Percentiles rank a stretch among this genome's conserved stretches.
Conservation (phyloP, 495 filamentous ascomycete species). For the Neurospora terricola region DNA sequence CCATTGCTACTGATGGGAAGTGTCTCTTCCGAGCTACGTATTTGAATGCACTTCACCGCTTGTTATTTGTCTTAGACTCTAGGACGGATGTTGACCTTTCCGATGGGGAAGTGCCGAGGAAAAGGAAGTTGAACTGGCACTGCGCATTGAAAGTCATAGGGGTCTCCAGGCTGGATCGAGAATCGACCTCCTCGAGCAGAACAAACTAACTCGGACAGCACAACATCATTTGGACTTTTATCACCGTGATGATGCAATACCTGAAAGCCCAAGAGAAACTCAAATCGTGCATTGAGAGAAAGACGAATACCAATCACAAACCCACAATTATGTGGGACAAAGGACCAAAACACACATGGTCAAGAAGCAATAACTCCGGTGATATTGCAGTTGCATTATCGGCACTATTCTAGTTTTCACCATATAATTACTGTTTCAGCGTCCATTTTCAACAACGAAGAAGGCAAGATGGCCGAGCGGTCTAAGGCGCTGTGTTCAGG, state of each 20-base stretch:
- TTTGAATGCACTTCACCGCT: neutral
- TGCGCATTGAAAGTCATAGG: neutral
- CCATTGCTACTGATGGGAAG: neutral
- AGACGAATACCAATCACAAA: too few relatives aligned
- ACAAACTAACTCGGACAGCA: too few relatives aligned
- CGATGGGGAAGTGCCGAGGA: neutral
- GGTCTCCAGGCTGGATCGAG: too few relatives aligned
- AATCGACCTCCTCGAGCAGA: too few relatives aligned
- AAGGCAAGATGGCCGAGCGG: neutral
- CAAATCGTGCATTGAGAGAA: too few relatives aligned
- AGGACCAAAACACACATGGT: neutral
- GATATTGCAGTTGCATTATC: neutral
- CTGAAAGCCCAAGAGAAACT: too few relatives aligned
- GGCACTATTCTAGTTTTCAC: too few relatives aligned
- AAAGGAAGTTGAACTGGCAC: neutral
- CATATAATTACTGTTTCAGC: neutral
- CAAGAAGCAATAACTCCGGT: neutral
- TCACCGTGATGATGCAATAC: neutral
- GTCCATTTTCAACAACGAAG: neutral
- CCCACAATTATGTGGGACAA: too few relatives aligned
- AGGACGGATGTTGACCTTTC: neutral
- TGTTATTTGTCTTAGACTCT: neutral
- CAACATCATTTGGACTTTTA: neutral
- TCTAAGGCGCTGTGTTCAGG: neutral
- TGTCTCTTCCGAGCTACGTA: neutral